A percentile compares a stretch with the other conserved stretches of the same genome.
These are phyloP conservation scores for Heteromeles arbutifolia DNA, from an alignment of 306 rosid genomes.

Conservation along the genomic window DNA sequence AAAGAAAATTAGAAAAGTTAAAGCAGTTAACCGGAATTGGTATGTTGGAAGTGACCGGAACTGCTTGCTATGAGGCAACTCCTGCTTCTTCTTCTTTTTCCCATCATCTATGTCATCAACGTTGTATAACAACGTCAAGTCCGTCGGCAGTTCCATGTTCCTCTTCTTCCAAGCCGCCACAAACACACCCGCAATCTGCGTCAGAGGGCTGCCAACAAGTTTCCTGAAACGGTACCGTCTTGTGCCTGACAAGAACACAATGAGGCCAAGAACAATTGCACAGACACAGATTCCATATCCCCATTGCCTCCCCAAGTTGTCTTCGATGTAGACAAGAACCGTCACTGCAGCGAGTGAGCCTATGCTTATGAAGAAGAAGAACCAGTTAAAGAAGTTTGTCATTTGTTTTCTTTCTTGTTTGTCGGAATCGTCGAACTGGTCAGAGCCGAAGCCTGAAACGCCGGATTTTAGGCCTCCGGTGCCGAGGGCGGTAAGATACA, in stretches of 20 bases:
- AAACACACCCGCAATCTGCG: slow-evolving; percentile 58
- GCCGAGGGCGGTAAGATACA: slow-evolving; percentile 70
- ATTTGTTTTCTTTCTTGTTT: slow-evolving; percentile 41
- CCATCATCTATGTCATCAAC: slow-evolving; percentile 37
- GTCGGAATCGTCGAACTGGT: slow-evolving; percentile 68
- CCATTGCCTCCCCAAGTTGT: slow-evolving; percentile 67
- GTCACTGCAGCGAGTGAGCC: slow-evolving; percentile 73
- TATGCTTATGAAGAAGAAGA: slow-evolving; percentile 73
- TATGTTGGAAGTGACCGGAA: slow-evolving; percentile 37
- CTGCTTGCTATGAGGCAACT: slow-evolving; percentile 56
- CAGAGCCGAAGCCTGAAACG: slow-evolving; percentile 83
- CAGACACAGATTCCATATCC: slow-evolving; percentile 76
- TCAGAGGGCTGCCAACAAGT: slow-evolving; percentile 74
- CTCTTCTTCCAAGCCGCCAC: slow-evolving; percentile 68
- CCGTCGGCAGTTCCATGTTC: slow-evolving; percentile 47
- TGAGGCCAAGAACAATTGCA: slow-evolving; percentile 41
- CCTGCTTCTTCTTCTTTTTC: slow-evolving; percentile 67
- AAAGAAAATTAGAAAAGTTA: no score
- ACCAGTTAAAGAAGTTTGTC: slow-evolving; percentile 75
- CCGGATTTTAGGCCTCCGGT: slow-evolving; percentile 86
- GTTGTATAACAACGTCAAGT: slow-evolving; percentile 34
- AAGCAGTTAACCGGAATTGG: not conserved
- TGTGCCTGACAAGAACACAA: slow-evolving; percentile 60
- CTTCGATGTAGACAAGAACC: slow-evolving; percentile 65
- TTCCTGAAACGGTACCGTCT: slow-evolving; percentile 62